Conservation (phyloP, 495 filamentous ascomycete species). For the Penicillium pulvis region DNA sequence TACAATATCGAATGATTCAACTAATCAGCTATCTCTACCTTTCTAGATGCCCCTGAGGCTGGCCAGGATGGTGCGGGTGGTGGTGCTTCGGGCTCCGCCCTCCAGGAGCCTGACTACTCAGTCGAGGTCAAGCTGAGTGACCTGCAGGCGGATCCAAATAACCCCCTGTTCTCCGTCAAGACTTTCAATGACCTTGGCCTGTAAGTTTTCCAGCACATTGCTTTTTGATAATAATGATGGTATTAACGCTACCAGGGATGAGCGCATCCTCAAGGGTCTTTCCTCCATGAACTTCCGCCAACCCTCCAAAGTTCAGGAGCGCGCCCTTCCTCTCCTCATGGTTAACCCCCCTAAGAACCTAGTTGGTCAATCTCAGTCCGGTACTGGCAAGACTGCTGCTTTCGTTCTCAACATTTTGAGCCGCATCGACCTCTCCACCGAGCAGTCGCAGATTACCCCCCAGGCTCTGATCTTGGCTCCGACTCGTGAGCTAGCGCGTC, state of each 20-base stretch:
- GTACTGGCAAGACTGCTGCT: slow-evolving; percentile 97
- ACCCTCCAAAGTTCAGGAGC: slow-evolving; percentile 96
- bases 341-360: slow-evolving; percentile 82
- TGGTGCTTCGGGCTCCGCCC: slow-evolving; percentile 47
- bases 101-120: slow-evolving; percentile 75
- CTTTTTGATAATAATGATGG: background rate
- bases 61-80: slow-evolving; percentile 53
- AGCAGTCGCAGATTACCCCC: slow-evolving; percentile 55
- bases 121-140: slow-evolving; percentile 91
- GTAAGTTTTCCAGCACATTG: slow-evolving; percentile 49
- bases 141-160: slow-evolving; percentile 81
- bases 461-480: slow-evolving; percentile 91
- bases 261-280: slow-evolving; percentile 62
- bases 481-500: slow-evolving; percentile 90
- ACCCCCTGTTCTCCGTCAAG: slow-evolving; percentile 82
- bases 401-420: slow-evolving; percentile 90
- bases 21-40: background rate
- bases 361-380: slow-evolving; percentile 97
- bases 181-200: slow-evolving; percentile 85
- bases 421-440: slow-evolving; percentile 69
- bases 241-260: slow-evolving; percentile 37
- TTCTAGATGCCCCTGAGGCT: slow-evolving; percentile 25
- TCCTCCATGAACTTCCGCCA: slow-evolving; percentile 85
- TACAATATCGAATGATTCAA: no score
- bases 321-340: slow-evolving; percentile 84